A percentile compares a stretch with the other conserved stretches of the same genome.
phyloP scores from a whole-genome alignment of 176 grass and related monocot genomes.

The Juncus effusus region DNA sequence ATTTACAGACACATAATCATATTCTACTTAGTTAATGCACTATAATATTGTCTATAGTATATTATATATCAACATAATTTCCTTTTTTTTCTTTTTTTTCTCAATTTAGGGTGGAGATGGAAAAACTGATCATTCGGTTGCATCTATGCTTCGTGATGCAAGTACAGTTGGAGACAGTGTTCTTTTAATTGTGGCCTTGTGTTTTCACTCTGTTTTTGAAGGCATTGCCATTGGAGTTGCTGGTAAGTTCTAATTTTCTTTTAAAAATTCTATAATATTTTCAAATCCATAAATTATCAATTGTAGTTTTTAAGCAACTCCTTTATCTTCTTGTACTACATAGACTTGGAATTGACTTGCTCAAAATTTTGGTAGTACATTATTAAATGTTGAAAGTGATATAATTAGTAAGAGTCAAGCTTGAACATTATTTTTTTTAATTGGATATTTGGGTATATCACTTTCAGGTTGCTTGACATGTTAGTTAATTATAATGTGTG shows the following conservation, averaged over 20 bases:
- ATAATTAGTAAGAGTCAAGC: conserved; percentile 12
- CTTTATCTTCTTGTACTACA: too few species aligned
- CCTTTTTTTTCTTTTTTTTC: neutral
- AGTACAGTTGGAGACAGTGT: conserved; percentile 73
- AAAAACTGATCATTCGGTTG: conserved; percentile 32
- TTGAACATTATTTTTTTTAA: neutral
- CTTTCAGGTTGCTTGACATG: neutral
- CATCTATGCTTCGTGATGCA: conserved; percentile 61
- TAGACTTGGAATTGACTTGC: too few species aligned
- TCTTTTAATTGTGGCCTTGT: conserved; percentile 75
- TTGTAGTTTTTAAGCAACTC: neutral
- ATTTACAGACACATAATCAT: neutral
- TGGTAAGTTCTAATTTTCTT: conserved; percentile 30
- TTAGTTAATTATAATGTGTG: too few species aligned
- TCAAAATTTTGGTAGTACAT: too few species aligned
- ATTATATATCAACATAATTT: neutral
- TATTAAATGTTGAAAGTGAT: neutral
- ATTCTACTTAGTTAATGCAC: neutral
- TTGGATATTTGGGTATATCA: neutral
- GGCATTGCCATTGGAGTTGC: conserved; percentile 92
- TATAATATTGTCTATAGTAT: neutral
- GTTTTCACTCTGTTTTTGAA: conserved; percentile 98
- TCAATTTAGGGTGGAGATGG: conserved; percentile 12
- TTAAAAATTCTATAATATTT: neutral
- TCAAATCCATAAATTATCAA: neutral